A percentile compares a stretch with the other conserved stretches of the same genome.
phyloP scores from a whole-genome alignment of 306 rosid genomes.

The Corylus avellana region DNA sequence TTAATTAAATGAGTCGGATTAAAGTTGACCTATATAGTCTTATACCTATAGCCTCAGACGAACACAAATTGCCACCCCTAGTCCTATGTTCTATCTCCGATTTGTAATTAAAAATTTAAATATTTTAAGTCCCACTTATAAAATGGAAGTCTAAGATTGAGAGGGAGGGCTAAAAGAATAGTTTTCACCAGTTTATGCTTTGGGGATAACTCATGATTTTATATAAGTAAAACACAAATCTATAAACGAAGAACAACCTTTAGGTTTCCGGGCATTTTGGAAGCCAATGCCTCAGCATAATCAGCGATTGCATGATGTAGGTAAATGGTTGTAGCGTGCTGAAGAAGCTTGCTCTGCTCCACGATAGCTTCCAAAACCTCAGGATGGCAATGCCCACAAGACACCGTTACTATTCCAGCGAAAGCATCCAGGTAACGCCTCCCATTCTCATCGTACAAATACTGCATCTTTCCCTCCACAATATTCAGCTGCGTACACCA shows the following conservation, averaged over 20 bases:
- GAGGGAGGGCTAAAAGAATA: too few relatives aligned
- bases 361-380: slow-evolving; percentile 58
- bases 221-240: not conserved
- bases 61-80: too few relatives aligned
- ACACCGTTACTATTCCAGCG: slow-evolving; percentile 97
- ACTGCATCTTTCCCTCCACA: slow-evolving; percentile 97
- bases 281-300: slow-evolving; percentile 76
- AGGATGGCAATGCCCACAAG: slow-evolving; percentile 97
- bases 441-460: slow-evolving; percentile 82
- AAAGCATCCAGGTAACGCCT: slow-evolving; percentile 93
- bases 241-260: slow-evolving; percentile 40
- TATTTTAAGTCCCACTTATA: too few relatives aligned
- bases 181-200: too few relatives aligned
- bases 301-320: slow-evolving; percentile 74
- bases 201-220: too few relatives aligned
- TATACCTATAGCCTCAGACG: too few relatives aligned
- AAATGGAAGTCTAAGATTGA: too few relatives aligned
- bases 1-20: too few relatives aligned
- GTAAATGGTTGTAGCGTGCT: slow-evolving; percentile 83
- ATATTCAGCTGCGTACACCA: slow-evolving; percentile 64
- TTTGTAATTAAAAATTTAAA: too few relatives aligned
- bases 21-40: too few relatives aligned
- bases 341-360: slow-evolving; percentile 84
- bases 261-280: slow-evolving; percentile 85
- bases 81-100: too few relatives aligned